These are phyloP conservation scores for Auriscalpium orientale DNA, from an alignment of 768 basidiomycete species.

Conservation along the genomic window DNA sequence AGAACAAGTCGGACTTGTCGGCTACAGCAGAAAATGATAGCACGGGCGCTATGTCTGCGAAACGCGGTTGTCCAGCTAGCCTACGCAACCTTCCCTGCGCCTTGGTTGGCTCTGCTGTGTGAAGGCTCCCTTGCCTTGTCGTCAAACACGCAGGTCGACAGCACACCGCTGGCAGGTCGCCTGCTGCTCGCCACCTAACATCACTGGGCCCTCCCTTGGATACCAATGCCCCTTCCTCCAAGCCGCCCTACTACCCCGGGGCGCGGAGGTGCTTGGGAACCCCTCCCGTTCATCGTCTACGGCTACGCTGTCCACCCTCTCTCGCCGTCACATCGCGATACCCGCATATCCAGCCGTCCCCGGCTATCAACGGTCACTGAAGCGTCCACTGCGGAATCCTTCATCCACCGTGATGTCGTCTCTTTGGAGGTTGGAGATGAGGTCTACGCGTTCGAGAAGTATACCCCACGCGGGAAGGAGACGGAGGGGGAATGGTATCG, in stretches of 20 bases:
- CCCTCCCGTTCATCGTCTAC: constrained; percentile 71
- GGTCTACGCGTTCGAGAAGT: constrained; percentile 94
- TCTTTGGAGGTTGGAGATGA: constrained; percentile 93
- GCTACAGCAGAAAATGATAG: no score
- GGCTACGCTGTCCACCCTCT: constrained; percentile 88
- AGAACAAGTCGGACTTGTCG: no score
- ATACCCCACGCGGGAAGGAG: constrained; percentile 64
- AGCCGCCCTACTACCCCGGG: constrained; percentile 15
- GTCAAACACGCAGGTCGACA: no score
- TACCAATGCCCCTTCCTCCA: constrained; percentile 2
- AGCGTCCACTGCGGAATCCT: constrained; percentile 50
- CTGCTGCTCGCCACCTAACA: no score
- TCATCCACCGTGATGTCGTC: constrained; percentile 67
- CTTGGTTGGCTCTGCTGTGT: no score
- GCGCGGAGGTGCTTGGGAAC: constrained; percentile 50
- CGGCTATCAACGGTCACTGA: constrained; percentile 58
- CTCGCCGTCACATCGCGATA: constrained; percentile 66
- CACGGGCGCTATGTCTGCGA: neutral
- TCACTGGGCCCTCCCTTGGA: neutral
- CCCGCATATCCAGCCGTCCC: constrained; percentile 51
- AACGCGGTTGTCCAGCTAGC: neutral
- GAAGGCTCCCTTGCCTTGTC: no score
- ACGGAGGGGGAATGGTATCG: constrained; percentile 85
- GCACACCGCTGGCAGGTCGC: no score
- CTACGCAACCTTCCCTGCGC: neutral